phyloP scores from a whole-genome alignment of 768 basidiomycete genomes.

The Russula emetica region DNA sequence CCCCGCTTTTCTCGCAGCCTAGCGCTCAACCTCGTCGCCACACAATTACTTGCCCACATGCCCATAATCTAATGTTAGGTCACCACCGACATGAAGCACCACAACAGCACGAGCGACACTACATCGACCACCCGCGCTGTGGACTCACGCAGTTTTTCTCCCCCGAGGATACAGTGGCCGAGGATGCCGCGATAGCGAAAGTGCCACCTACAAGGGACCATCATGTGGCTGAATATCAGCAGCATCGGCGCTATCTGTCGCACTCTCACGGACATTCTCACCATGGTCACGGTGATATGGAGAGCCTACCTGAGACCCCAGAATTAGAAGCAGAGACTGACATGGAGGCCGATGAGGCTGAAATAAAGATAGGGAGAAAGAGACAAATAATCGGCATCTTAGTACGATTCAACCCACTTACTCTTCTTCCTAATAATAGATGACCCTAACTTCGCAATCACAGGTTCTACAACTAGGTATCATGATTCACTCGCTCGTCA shows the following conservation, averaged over 20 bases:
- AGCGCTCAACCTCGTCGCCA: not conserved
- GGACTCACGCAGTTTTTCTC: slow-evolving; percentile 7
- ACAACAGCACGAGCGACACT: slow-evolving; percentile 31
- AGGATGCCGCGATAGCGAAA: not conserved
- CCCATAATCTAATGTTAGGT: slow-evolving; percentile 30
- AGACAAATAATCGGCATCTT: slow-evolving; percentile 72
- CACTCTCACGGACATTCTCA: slow-evolving; percentile 10
- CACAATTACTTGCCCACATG: slow-evolving; percentile 1
- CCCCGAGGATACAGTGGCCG: not conserved
- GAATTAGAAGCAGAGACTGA: slow-evolving; percentile 10
- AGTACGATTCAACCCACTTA: slow-evolving; percentile 39
- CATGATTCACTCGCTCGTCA: slow-evolving; percentile 79
- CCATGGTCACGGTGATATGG: slow-evolving; percentile 24
- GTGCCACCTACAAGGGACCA: not conserved
- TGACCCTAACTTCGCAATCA: not conserved
- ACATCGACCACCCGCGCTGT: slow-evolving; percentile 15
- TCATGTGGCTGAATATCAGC: slow-evolving; percentile 1
- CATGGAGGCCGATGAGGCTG: slow-evolving; percentile 25
- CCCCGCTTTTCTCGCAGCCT: slow-evolving; percentile 12
- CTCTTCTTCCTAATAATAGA: not conserved
- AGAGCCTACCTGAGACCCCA: slow-evolving; percentile 9
- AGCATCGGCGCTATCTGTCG: not conserved
- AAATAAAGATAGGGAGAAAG: slow-evolving; percentile 45
- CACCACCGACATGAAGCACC: slow-evolving; percentile 38
- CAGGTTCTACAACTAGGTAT: slow-evolving; percentile 82